phyloP scores from a whole-genome alignment of 176 grass and related monocot species.

The Oropetium thomaeum region DNA sequence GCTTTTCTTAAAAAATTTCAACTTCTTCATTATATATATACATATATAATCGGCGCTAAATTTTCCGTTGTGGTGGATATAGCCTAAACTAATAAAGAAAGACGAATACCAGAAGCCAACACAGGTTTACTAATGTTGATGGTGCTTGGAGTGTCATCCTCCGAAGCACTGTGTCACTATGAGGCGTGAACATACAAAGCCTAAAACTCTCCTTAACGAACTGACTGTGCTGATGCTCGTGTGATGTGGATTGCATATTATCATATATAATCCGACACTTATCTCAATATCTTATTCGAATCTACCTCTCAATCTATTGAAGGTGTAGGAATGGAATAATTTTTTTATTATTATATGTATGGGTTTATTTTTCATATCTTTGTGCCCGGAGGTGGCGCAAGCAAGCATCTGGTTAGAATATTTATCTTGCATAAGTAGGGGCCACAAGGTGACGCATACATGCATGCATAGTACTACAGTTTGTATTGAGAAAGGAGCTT shows the following conservation, averaged over 20 bases:
- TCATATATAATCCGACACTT: constrained; percentile 26
- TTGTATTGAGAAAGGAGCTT: constrained; percentile 7
- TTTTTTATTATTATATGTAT: background rate
- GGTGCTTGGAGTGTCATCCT: constrained; percentile 30
- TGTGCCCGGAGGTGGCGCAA: constrained; percentile 4
- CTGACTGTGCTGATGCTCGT: constrained; percentile 13
- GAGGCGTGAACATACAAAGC: constrained; percentile 6
- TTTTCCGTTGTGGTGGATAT: background rate
- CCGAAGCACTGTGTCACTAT: background rate
- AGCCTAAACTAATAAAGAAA: background rate
- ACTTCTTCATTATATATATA: background rate
- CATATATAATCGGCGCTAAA: background rate
- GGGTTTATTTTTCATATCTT: background rate
- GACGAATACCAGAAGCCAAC: background rate
- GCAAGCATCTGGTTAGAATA: background rate
- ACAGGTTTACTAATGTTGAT: background rate
- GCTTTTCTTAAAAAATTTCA: background rate
- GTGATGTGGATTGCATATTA: constrained; percentile 43
- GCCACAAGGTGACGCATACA: constrained; percentile 6
- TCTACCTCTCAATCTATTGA: background rate
- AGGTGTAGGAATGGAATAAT: background rate
- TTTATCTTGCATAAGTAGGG: background rate
- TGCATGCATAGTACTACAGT: constrained; percentile 11
- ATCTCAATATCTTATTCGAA: constrained; percentile 6
- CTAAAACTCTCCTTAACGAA: constrained; percentile 26